Conservation (phyloP, 2,329 filamentous ascomycete species). For the Ophiostoma sp. region DNA sequence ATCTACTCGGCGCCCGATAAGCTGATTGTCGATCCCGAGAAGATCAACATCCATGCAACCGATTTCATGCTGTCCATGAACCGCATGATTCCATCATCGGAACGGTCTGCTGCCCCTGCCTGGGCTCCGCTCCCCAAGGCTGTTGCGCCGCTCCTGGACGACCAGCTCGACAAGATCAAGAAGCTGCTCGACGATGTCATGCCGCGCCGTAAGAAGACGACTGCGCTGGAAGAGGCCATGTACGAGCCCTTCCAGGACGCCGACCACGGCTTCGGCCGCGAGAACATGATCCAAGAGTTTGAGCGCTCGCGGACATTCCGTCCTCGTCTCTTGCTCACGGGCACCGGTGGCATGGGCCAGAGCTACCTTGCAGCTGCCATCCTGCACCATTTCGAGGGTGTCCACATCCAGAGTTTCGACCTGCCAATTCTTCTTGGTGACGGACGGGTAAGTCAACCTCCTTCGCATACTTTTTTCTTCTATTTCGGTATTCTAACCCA, state of each 20-base stretch:
- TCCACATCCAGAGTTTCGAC: slow-evolving; percentile 94
- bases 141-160: slow-evolving; percentile 77
- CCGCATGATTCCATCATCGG: slow-evolving; percentile 93
- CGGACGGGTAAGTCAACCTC: slow-evolving; percentile 58
- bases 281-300: slow-evolving; percentile 74
- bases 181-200: slow-evolving; percentile 71
- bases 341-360: slow-evolving; percentile 89
- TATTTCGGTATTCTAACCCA: neutral
- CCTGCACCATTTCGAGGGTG: slow-evolving; percentile 85
- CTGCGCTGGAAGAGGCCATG: slow-evolving; percentile 90
- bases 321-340: slow-evolving; percentile 80
- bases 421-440: slow-evolving; percentile 84
- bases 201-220: slow-evolving; percentile 81
- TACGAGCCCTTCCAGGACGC: slow-evolving; percentile 82
- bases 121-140: slow-evolving; percentile 76
- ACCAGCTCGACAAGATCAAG: slow-evolving; percentile 70
- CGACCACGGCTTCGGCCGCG: slow-evolving; percentile 80
- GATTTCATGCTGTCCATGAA: slow-evolving; percentile 98
- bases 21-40: slow-evolving; percentile 79
- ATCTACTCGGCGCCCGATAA: slow-evolving; percentile 92
- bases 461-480: neutral
- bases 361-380: slow-evolving; percentile 82
- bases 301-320: slow-evolving; percentile 85
- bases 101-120: slow-evolving; percentile 81
- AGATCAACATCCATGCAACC: slow-evolving; percentile 83